A percentile compares a stretch with the other conserved stretches of the same genome.
Conservation (phyloP, 345 rosid species). For the Clarkia xantiana region DNA sequence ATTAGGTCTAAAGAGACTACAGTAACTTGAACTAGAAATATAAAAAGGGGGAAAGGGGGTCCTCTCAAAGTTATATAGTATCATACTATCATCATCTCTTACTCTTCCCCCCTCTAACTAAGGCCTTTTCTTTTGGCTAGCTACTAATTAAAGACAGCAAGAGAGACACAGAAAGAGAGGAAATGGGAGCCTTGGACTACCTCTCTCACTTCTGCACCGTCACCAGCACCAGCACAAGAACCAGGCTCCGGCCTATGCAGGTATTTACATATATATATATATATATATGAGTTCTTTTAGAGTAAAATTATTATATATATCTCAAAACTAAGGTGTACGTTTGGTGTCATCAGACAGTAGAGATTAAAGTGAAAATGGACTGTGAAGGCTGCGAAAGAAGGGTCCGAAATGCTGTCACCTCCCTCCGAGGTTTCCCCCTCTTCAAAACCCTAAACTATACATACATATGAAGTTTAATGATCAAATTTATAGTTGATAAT, state of each 20-base stretch:
- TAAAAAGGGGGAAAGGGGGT: too few species aligned
- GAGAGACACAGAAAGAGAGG: neutral
- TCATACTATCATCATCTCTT: too few species aligned
- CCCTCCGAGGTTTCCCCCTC: constrained; percentile 51
- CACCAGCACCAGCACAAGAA: constrained; percentile 46
- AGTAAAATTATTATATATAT: neutral
- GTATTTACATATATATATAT: constrained; percentile 12
- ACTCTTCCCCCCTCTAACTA: too few species aligned
- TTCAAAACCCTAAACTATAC: neutral
- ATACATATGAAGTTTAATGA: neutral
- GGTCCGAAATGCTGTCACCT: constrained; percentile 53
- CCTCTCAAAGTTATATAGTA: too few species aligned
- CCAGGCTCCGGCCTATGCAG: constrained; percentile 86
- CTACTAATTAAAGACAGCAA: neutral
- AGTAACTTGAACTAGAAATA: too few species aligned
- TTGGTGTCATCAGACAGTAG: constrained; percentile 51
- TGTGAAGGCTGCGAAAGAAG: constrained; percentile 96
- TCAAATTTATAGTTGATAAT: neutral
- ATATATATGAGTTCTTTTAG: neutral
- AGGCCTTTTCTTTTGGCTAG: too few species aligned
- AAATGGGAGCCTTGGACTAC: constrained; percentile 77
- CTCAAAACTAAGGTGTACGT: neutral
- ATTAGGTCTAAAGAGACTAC: too few species aligned
- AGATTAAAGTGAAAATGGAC: constrained; percentile 96
- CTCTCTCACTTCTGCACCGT: constrained; percentile 69